phyloP scores from a whole-genome alignment of 1,284 basidiomycete genomes.

The Erythrobasidium hasegawianum region DNA sequence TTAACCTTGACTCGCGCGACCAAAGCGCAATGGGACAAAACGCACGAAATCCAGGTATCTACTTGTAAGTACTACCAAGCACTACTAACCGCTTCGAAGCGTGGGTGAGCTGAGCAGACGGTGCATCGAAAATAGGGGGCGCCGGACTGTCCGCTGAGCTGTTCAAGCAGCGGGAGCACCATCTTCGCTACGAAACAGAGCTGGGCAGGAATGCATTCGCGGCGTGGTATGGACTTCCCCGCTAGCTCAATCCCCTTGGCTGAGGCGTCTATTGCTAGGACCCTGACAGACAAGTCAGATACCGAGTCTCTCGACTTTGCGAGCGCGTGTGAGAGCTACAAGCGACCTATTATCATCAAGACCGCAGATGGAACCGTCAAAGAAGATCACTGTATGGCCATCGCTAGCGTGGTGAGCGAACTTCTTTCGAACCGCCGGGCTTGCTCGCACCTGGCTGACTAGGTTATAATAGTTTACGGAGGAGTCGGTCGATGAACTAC shows the following conservation, averaged over 20 bases:
- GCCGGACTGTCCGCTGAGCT: conserved; percentile 5
- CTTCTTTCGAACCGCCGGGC: too few species aligned
- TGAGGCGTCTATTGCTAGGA: too few species aligned
- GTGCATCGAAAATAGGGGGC: too few species aligned
- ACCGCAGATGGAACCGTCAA: not conserved
- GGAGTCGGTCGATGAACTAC: not conserved
- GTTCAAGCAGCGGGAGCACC: conserved; percentile 10
- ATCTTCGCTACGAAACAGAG: conserved; percentile 7
- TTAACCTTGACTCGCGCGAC: conserved; percentile 5
- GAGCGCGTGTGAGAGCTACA: conserved; percentile 11
- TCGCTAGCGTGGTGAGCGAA: conserved; percentile 15
- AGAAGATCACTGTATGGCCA: not conserved
- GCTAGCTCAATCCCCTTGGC: too few species aligned
- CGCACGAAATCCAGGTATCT: conserved; percentile 4
- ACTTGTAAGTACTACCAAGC: not conserved
- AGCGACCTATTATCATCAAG: conserved; percentile 17
- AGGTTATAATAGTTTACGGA: not conserved
- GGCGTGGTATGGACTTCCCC: conserved; percentile 19
- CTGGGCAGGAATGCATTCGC: conserved; percentile 4
- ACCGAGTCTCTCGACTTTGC: conserved; percentile 1
- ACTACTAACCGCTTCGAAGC: too few species aligned
- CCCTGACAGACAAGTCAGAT: conserved; percentile 9
- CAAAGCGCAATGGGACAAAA: conserved; percentile 13
- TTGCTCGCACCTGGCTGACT: too few species aligned
- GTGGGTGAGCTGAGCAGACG: too few species aligned